These are phyloP conservation scores for Pyrus pyrifolia DNA, from an alignment of 306 rosid genomes.

Conservation along the genomic window DNA sequence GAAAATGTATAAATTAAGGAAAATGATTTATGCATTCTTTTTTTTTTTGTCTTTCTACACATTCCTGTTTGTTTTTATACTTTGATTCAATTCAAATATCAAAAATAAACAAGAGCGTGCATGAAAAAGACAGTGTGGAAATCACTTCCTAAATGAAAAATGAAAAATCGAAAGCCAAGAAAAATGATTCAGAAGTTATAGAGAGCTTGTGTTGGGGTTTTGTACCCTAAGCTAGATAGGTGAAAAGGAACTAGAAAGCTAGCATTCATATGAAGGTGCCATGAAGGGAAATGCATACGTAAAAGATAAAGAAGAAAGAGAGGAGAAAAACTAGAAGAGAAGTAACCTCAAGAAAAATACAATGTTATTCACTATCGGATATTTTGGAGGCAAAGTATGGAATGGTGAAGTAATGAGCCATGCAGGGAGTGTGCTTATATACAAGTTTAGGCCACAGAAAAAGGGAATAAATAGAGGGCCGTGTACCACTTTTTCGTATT, in stretches of 20 bases:
- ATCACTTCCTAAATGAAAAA: neutral
- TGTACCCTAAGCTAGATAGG: neutral
- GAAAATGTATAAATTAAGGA: neutral
- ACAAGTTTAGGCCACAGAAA: slow-evolving; percentile 34
- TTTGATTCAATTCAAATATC: neutral
- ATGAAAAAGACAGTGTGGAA: neutral
- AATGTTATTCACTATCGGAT: neutral
- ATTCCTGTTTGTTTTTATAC: too few relatives aligned
- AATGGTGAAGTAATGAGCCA: slow-evolving; percentile 43
- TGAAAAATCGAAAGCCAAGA: neutral
- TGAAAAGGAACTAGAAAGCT: neutral
- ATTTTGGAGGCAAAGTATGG: neutral
- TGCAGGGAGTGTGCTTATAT: slow-evolving; percentile 45
- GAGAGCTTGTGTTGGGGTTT: neutral
- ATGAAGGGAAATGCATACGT: neutral
- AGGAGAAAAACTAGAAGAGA: neutral
- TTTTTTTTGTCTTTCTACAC: too few relatives aligned
- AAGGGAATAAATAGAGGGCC: slow-evolving; percentile 63
- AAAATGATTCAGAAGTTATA: neutral
- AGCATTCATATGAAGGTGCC: neutral
- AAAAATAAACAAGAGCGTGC: neutral
- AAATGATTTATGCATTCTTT: neutral
- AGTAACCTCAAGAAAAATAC: slow-evolving; percentile 39
- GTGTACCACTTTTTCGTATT: slow-evolving; percentile 60
- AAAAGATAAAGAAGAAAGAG: neutral